phyloP scores from a whole-genome alignment of 2,329 filamentous ascomycete species.

The Fusarium bulbicola region DNA sequence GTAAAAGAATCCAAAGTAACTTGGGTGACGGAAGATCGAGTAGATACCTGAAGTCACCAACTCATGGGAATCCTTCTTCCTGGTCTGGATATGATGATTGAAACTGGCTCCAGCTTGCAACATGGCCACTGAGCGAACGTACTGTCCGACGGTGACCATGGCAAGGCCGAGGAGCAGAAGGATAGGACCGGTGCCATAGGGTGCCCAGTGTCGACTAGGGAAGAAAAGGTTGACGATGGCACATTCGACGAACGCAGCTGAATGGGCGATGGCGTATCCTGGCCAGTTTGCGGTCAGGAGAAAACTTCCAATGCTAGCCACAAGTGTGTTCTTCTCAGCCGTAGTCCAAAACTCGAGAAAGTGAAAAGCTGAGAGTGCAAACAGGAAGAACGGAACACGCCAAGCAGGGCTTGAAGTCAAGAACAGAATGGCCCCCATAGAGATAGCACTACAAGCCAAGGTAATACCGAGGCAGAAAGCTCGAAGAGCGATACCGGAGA shows the following conservation, averaged over 20 bases:
- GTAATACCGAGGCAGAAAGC: constrained; percentile 63
- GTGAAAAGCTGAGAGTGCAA: constrained; percentile 81
- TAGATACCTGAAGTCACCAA: constrained; percentile 90
- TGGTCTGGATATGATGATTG: constrained; percentile 85
- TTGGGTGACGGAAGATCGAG: constrained; percentile 79
- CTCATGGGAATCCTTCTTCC: constrained; percentile 72
- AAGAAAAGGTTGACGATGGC: constrained; percentile 67
- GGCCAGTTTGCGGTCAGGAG: constrained; percentile 86
- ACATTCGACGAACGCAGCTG: constrained; percentile 77
- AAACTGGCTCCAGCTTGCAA: constrained; percentile 88
- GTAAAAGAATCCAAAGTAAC: constrained; percentile 99
- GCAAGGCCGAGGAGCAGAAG: constrained; percentile 66
- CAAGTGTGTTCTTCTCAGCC: constrained; percentile 80
- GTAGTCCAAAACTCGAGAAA: constrained; percentile 97
- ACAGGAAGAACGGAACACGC: constrained; percentile 73
- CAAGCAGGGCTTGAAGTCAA: constrained; percentile 60
- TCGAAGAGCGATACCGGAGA: constrained; percentile 67
- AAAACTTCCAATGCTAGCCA: constrained; percentile 78
- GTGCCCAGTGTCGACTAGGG: constrained; percentile 58
- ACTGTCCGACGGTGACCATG: constrained; percentile 76
- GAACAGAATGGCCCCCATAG: constrained; percentile 46
- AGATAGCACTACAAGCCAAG: constrained; percentile 50
- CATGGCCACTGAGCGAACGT: constrained; percentile 85
- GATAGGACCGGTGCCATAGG: constrained; percentile 53
- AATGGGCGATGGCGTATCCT: constrained; percentile 85